Conservation (phyloP, 108 stramenopile genomes). For the Schizochytrium sp. region DNA sequence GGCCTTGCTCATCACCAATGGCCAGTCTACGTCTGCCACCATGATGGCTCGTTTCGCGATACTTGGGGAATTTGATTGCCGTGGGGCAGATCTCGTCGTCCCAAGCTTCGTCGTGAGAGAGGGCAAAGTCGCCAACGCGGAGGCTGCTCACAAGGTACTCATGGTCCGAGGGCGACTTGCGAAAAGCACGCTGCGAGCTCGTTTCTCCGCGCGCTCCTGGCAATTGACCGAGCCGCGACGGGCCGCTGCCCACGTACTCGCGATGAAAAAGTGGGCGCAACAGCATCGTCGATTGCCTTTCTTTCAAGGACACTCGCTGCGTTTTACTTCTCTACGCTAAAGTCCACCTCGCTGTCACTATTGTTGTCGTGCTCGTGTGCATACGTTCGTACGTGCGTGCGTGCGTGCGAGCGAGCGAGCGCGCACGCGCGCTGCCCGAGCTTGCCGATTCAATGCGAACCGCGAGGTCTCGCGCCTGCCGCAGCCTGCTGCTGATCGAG, state of each 20-base stretch:
- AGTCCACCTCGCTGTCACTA: no score
- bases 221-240: not conserved
- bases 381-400: no score
- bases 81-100: not conserved
- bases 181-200: not conserved
- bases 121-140: not conserved
- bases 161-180: not conserved
- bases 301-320: not conserved
- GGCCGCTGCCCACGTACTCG: not conserved
- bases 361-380: no score
- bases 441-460: no score
- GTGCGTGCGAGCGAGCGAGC: no score
- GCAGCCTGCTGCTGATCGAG: no score
- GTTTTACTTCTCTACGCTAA: no score
- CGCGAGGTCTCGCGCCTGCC: no score
- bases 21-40: not conserved
- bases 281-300: not conserved
- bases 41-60: not conserved
- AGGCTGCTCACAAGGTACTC: not conserved
- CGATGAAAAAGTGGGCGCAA: not conserved
- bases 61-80: not conserved
- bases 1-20: not conserved
- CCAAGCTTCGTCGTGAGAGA: not conserved
- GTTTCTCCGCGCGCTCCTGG: not conserved
- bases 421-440: no score